Evolutionary conservation across 306 rosid genomes (phyloP), one percentile per base, ranked within the genome.

Genomic region (Vigna radiata): DNA sequence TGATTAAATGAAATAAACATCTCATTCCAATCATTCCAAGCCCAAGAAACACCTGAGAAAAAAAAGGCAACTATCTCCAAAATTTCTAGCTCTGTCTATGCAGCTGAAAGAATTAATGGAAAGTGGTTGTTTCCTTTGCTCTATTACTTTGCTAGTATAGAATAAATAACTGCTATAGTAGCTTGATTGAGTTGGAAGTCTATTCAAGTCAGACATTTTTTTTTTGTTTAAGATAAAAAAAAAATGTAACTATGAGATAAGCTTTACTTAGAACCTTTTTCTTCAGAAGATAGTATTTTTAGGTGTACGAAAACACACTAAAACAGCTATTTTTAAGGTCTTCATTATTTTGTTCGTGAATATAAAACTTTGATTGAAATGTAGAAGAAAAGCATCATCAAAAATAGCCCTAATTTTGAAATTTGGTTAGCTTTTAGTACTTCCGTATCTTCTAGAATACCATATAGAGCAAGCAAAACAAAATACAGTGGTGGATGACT

Each of bases 391-490:
- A 23, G 63, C 36, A 21, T 31, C 5, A 23, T 6, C 18, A 59
- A 59, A 21, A 59, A 25, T 5, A 14, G 65, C 4, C 18, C 9
- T 46, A 80, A 19, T 31, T 80, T 65, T 7, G 63, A 54, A 29
- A 55, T 29, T 65, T 11, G 1, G 13, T 44, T 44, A 1, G 15
- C 15, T 44, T 44, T 44, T 44, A 43, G 47, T 43, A 43, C 52
- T 3, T 43, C 44, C 67, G 18, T 43, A 47, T 59, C n/a, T 31
- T 60, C 43, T 15, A 78, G 33, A 73, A 74, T 31, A 52, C 25
- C 72, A 72, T 23, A 36, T 49, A 64, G 15, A 33, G 64, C n/a
- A 81, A 48, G 80, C 56, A 67, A 67, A 71, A 41, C 53, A 60
- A 50, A 60, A 27, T 41, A 43, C 3, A 58, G 43, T 0, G 13